These are phyloP conservation scores for Fusarium pininemorale DNA, from an alignment of 2,329 filamentous ascomycete genomes.

Conservation along the genomic window DNA sequence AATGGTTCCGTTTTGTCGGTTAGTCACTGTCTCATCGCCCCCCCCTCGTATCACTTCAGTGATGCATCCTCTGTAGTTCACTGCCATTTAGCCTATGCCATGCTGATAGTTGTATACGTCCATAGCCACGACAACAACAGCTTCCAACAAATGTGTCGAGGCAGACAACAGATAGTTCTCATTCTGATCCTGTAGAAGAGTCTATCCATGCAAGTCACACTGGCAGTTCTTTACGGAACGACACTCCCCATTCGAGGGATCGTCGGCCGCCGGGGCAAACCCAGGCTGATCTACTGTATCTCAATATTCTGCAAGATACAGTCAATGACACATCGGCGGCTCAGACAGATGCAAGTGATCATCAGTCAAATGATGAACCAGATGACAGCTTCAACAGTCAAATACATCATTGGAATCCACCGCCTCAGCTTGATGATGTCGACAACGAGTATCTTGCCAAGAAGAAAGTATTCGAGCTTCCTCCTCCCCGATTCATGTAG, in stretches of 20 bases:
- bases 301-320: constrained; percentile 29
- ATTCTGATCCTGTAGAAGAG: neutral
- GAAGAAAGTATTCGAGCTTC: constrained; percentile 31
- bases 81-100: neutral
- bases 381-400: neutral
- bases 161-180: neutral
- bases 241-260: neutral
- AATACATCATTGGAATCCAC: constrained; percentile 8
- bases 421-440: neutral
- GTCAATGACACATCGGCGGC: neutral
- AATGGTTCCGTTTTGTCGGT: neutral
- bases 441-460: constrained; percentile 29
- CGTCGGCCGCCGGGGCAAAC: neutral
- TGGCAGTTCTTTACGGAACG: neutral
- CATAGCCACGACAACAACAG: neutral
- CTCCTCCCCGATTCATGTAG: constrained; percentile 3
- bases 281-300: constrained; percentile 14
- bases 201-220: neutral
- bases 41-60: neutral
- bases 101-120: neutral
- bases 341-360: neutral
- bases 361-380: neutral
- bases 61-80: neutral
- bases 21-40: neutral
- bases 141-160: neutral